Conservation (phyloP, 352 stramenopile species). For the Elongisporangium undulatum region DNA sequence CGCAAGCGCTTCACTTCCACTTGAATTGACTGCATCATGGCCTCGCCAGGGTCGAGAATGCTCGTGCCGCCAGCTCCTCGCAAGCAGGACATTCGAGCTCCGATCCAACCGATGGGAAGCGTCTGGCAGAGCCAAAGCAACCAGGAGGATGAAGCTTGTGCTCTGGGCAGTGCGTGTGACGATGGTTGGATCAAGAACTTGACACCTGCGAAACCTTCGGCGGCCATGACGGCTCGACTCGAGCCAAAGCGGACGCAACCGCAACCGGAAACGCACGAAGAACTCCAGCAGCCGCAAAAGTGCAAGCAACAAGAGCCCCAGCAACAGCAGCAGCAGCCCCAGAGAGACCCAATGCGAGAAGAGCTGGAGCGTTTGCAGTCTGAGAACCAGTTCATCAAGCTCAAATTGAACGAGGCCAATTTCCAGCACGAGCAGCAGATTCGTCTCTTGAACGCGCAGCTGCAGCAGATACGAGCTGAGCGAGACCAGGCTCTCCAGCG, state of each 20-base stretch:
- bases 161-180: not conserved
- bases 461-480: conserved; percentile 15
- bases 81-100: not conserved
- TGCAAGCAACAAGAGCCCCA: not conserved
- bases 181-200: not conserved
- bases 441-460: conserved; percentile 10
- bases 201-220: not conserved
- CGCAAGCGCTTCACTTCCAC: not conserved
- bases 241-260: not conserved
- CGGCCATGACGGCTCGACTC: not conserved
- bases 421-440: conserved; percentile 10
- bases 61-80: not conserved
- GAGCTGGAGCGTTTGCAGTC: conserved; percentile 10
- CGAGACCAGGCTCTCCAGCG: not conserved
- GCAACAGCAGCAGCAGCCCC: not conserved
- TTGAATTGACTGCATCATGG: not conserved
- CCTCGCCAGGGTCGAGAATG: not conserved
- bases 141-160: not conserved
- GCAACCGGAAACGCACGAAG: not conserved
- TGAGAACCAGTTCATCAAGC: conserved; percentile 6
- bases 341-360: not conserved
- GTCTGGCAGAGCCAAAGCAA: not conserved
- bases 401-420: conserved; percentile 9
- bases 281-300: not conserved
- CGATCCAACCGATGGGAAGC: not conserved